Evolutionary conservation across 2,329 filamentous ascomycete genomes (phyloP), one percentile per base, ranked within the genome.

Genomic region (Tympanopsis confertula): DNA sequence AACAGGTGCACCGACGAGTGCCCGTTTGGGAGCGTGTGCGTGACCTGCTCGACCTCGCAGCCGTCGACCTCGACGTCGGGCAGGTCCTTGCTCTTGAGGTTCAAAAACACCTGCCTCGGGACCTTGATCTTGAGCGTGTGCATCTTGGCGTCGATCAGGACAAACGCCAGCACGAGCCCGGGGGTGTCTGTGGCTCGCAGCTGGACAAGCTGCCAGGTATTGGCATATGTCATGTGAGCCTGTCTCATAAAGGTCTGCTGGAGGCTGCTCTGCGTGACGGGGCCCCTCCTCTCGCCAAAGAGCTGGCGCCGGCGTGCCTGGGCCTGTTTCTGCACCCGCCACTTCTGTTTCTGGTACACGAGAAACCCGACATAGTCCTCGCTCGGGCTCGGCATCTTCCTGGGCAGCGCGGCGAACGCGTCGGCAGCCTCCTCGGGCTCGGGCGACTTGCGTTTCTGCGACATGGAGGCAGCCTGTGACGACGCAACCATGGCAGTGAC

Each of bases 271-370:
- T 82, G 75, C 30, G 69, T 71, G 39, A 80, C 22, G 7, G 22
- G 80, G 10, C 67, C 65, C 42, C 79, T 74, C 40, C 82, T 80
- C 50, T 98, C 89, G 42, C 91, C 91, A 50, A 98, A 98, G 1
- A 98, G 67, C 55, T 98, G 91, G 36, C 89, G 76, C 45, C 93
- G 74, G 32, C 89, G 79, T 42, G 81, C 71, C 17, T 91, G 78
- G 22, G 89, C 87, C 55, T 94, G 83, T 52, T 87, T 94, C 55
- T 98, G 91, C 24, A 96, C 82, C 64, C 89, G 95, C 91, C 91
- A 98, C 59, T 98, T 98, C 62, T 88, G 78, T 60, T 98, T 98
- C 55, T 98, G 91, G 51, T 96, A 96, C 51, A 82, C 73, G 38
- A 98, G 58, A 66, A 94, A 98, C 0, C 76, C 86, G 14, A 76